These are phyloP conservation scores for Trichomonascaceae sp. DNA, from an alignment of 1,139 yeast species.

Conservation along the genomic window DNA sequence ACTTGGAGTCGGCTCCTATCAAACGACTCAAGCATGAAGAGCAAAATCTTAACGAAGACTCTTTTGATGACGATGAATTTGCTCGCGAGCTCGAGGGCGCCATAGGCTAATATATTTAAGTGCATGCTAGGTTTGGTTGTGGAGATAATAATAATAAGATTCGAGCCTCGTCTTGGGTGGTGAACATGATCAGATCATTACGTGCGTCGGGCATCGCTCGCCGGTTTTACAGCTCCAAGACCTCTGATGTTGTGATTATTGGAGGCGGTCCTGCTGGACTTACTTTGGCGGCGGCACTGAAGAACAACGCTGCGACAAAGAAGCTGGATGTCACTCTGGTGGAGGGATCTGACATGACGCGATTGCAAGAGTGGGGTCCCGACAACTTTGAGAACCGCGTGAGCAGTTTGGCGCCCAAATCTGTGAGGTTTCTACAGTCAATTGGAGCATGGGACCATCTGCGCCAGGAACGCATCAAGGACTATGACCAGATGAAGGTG, in stretches of 20 bases:
- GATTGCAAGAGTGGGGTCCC: constrained; percentile 42
- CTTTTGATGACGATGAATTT: constrained; percentile 26
- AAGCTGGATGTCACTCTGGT: constrained; percentile 53
- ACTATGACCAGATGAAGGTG: constrained; percentile 70
- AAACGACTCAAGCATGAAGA: background rate
- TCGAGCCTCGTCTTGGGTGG: too few relatives aligned
- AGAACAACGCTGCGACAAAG: constrained; percentile 48
- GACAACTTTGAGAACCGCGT: constrained; percentile 60
- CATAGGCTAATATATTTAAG: constrained; percentile 10
- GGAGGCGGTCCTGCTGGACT: constrained; percentile 99
- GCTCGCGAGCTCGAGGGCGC: constrained; percentile 28
- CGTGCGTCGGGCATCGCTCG: too few relatives aligned
- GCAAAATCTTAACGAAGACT: constrained; percentile 8
- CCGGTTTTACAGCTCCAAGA: too few relatives aligned
- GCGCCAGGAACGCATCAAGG: constrained; percentile 54
- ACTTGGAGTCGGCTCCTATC: background rate
- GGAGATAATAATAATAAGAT: too few relatives aligned
- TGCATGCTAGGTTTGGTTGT: too few relatives aligned
- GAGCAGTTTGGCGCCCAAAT: constrained; percentile 73
- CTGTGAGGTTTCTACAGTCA: constrained; percentile 49
- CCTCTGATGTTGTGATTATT: constrained; percentile 62
- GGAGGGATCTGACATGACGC: constrained; percentile 53
- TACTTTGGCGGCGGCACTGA: constrained; percentile 66
- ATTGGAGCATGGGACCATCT: constrained; percentile 72
- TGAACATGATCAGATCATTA: too few relatives aligned